Conservation (phyloP, 2,329 filamentous ascomycete genomes). For the Furcasterigmium furcatum region DNA sequence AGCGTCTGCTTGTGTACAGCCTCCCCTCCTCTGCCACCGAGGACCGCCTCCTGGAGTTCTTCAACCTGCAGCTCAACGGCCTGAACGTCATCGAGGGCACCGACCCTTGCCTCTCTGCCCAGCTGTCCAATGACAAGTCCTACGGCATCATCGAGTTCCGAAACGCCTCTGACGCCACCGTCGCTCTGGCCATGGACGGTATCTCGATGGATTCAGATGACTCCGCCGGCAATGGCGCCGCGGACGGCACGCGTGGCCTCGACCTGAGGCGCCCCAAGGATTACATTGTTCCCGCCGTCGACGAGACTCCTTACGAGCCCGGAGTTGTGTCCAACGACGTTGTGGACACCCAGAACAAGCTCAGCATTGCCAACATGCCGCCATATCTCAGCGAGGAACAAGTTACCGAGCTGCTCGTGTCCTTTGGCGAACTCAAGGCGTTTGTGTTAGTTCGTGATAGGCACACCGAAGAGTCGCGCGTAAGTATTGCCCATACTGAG, state of each 20-base stretch:
- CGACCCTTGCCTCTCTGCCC: constrained; percentile 82
- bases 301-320: constrained; percentile 69
- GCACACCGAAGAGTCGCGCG: constrained; percentile 80
- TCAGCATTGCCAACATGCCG: constrained; percentile 88
- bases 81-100: constrained; percentile 82
- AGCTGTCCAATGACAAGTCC: constrained; percentile 72
- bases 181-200: constrained; percentile 86
- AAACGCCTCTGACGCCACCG: constrained; percentile 80
- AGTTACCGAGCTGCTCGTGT: constrained; percentile 82
- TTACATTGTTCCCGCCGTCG: constrained; percentile 85
- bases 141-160: constrained; percentile 94
- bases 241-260: constrained; percentile 53
- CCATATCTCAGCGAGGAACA: constrained; percentile 86
- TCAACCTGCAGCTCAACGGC: constrained; percentile 96
- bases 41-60: constrained; percentile 76
- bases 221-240: constrained; percentile 47
- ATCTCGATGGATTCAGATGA: constrained; percentile 80
- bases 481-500: constrained; percentile 41
- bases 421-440: constrained; percentile 90
- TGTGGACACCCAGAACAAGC: constrained; percentile 90
- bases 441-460: constrained; percentile 88
- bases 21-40: constrained; percentile 71
- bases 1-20: constrained; percentile 86
- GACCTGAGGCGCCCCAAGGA: constrained; percentile 88
- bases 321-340: constrained; percentile 78